Evolutionary conservation across 2,329 filamentous ascomycete species (phyloP).

Genomic region (Colletotrichum limetticola): DNA sequence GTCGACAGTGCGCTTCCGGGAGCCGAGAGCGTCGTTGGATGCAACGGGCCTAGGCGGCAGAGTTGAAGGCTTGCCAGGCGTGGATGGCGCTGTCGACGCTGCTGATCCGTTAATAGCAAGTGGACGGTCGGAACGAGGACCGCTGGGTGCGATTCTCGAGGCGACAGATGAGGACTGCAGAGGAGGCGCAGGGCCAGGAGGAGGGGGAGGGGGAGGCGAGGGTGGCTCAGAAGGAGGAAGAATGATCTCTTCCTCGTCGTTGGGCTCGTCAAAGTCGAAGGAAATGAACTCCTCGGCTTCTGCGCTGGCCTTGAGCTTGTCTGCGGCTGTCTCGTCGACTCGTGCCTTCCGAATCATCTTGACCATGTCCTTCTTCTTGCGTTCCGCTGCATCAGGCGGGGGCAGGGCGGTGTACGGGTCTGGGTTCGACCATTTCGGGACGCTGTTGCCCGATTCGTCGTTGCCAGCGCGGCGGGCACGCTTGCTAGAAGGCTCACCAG

Average conservation of each 20-base stretch:
- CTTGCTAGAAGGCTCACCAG: slow-evolving; percentile 53
- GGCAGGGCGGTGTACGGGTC: slow-evolving; percentile 92
- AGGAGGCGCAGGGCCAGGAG: slow-evolving; percentile 9
- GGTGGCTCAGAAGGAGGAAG: slow-evolving; percentile 30
- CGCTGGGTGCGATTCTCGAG: slow-evolving; percentile 3
- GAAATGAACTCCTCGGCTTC: slow-evolving; percentile 90
- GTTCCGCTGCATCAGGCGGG: slow-evolving; percentile 72
- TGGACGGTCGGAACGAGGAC: slow-evolving; percentile 9
- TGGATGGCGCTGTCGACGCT: slow-evolving; percentile 35
- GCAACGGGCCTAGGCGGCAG: slow-evolving; percentile 40
- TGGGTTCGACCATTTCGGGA: slow-evolving; percentile 93
- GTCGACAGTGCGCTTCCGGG: slow-evolving; percentile 79
- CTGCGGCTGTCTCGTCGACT: slow-evolving; percentile 61
- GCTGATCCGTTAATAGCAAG: slow-evolving; percentile 34
- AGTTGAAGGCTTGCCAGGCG: slow-evolving; percentile 38
- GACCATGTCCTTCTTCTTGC: slow-evolving; percentile 87
- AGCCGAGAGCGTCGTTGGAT: slow-evolving; percentile 61
- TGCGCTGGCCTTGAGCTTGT: slow-evolving; percentile 61
- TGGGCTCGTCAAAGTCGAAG: slow-evolving; percentile 67
- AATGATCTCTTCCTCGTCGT: slow-evolving; percentile 50
- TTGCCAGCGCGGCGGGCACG: slow-evolving; percentile 49
- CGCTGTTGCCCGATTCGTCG: slow-evolving; percentile 52
- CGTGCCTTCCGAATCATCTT: slow-evolving; percentile 92
- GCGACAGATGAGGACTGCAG: not conserved
- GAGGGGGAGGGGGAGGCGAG: slow-evolving; percentile 24